Base-by-base conservation (phyloP, 176 grass and related monocot genomes). In the Oropetium thomaeum region DNA sequence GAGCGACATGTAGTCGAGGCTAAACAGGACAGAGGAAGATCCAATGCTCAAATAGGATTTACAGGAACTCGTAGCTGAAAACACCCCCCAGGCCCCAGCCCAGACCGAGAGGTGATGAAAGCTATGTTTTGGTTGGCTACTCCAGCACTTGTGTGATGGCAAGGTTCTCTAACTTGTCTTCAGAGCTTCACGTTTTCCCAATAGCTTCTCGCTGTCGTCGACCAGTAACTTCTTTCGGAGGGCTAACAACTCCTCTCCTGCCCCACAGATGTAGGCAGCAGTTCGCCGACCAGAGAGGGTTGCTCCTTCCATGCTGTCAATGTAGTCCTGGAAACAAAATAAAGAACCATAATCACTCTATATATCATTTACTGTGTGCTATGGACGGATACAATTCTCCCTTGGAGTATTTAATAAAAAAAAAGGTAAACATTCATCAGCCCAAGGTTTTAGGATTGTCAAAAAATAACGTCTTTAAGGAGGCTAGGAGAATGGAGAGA, bases 231-330 rank as follows among this genome's bases (percentile, higher is more conserved):
- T 98, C 67, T 94, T 98, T 48, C 86, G 69, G 19, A 94, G 84
- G 16, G 86, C 69, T 30, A 71, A 13, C 8, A 98, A 37, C 52
- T 93, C 84, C 87, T 94, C 91, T 0, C 95, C 95, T 2, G 88
- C 74, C 7, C 63, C 51, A 2, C 95, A 98, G 60, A 98, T 89
- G 70, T 94, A 98, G n/a, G 88, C 90, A 0, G 91, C 81, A 0
- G 95, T 87, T 79, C 84, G 86, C 77, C 95, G 78, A 20, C 95
- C 95, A 14, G 95, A 98, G 29, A 98, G 91, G 69, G 95, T 98
- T 31, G 95, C 95, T 26, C 95, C 95, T 89, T 98, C 95, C 95
- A 98, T 98, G 75, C 95, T 98, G 86, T 98, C 95, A 33, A 98
- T 98, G 39, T 98, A 98, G 74, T 98, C 95, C 95, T 98, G 71